Percentiles rank a stretch among this genome's conserved stretches.
These are phyloP conservation scores for Glonium stellatum DNA, from an alignment of 495 filamentous ascomycete species.

Conservation along the genomic window DNA sequence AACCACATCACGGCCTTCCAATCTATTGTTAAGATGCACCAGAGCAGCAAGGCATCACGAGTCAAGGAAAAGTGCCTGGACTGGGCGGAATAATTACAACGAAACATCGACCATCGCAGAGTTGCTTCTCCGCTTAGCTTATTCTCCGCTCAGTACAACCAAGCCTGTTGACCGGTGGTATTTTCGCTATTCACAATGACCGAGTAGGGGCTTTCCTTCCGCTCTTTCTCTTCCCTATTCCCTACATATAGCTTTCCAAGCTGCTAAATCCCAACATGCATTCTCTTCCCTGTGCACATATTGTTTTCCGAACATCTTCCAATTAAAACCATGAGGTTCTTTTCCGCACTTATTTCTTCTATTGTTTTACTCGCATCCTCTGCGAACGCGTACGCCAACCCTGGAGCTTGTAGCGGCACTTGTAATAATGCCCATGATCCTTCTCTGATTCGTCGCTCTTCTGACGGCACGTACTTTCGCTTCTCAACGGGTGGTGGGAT, in stretches of 20 bases:
- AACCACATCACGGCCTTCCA: too few relatives aligned
- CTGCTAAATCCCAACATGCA: neutral
- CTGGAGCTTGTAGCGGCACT: constrained; percentile 50
- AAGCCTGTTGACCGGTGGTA: neutral
- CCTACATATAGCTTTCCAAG: neutral
- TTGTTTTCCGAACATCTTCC: neutral
- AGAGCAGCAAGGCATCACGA: too few relatives aligned
- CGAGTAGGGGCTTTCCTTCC: neutral
- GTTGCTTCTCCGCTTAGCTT: neutral
- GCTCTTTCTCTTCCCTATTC: neutral
- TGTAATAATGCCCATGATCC: constrained; percentile 62
- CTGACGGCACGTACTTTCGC: constrained; percentile 65
- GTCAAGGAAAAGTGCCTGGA: neutral
- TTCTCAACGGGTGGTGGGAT: constrained; percentile 61
- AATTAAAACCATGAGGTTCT: neutral
- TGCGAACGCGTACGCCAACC: constrained; percentile 34
- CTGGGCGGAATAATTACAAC: constrained; percentile 1
- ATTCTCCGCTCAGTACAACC: neutral
- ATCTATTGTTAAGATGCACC: too few relatives aligned
- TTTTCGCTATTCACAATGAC: neutral
- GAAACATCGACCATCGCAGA: neutral
- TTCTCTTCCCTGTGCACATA: neutral
- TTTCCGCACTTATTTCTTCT: constrained; percentile 3
- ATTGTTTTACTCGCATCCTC: neutral
- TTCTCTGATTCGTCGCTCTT: constrained; percentile 52